Evolutionary conservation across 768 basidiomycete species (phyloP), one percentile per base, ranked within the genome.

Genomic region (Russula ochroleuca): DNA sequence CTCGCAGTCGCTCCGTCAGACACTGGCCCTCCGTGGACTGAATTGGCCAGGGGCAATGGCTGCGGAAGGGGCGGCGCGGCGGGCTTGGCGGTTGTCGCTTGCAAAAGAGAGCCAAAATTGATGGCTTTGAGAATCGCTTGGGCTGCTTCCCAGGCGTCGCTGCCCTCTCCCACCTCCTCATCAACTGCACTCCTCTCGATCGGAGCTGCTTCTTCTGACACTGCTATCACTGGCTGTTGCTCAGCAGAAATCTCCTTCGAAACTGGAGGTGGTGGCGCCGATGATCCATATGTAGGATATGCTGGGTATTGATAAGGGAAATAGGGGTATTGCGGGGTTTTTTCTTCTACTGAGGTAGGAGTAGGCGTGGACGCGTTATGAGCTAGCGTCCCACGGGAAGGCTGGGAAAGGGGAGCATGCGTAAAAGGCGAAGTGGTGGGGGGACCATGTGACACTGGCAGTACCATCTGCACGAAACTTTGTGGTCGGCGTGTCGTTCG

Each of bases 401-500:
- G 33, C 21, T 56, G 65, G 15, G 65, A 37, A 56, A 64, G 62
- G 5, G 57, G 67, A 10, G 52, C 21, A 55, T 54, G 48, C 10
- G 65, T 68, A 17, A 61, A 68, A 35, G 57, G 66, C 15, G 66
- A 62, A 15, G 56, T 47, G 14, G 47, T 47, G 1, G 62, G 57
- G 8, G 57, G 11, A 7, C 51, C 37, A 45, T 56, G 48, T n/a
- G 67, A 35, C 40, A 48, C 49, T 3, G 68, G 64, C 48, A 50
- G 68, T 17, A 71, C 68, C 35, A 71, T 70, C 66, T 76, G 74
- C 19, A 68, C 69, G 17, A 71, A 67, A 0, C 84, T 88, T 71
- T 92, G 90, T 7, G 91, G 91, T 21, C 92, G 83, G 38, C 91
- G 83, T 9, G 91, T 93, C 35, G 90, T 86, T 38, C 91, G 80